Evolutionary conservation across 2,329 filamentous ascomycete species (phyloP), one percentile per base, ranked within the genome.

Genomic region (Monosporascus sp.): DNA sequence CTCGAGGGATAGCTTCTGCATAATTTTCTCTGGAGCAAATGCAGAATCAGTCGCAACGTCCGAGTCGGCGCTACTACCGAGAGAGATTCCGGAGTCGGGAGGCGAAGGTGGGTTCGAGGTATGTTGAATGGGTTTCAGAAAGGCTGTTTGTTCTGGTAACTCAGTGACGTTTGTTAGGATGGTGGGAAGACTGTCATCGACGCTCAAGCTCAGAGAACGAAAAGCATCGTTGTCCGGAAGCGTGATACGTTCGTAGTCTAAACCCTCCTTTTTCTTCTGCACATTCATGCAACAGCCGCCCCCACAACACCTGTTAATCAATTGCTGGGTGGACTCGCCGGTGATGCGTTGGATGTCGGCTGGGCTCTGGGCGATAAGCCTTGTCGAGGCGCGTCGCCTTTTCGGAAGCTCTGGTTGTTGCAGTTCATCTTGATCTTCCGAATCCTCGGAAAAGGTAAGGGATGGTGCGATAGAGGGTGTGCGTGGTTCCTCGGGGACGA

Each of bases 141-240:
- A 88, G 38, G 91, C 80, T 1, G 81, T 93, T 71, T 89, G 85
- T 51, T 87, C 81, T 1, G 92, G 91, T 48, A 96, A 68, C 7
- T 88, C 83, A 51, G 82, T 77, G 24, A 92, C 73, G 60, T 84
- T 85, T 41, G 85, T 90, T 56, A 97, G 76, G 18, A 80, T 76
- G 48, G 84, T 89, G 6, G 87, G 88, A 50, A 97, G 20, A 7
- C n/a, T 83, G 35, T 85, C 80, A 53, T 84, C 84, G 55, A 97
- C 79, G 62, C 87, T 88, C 60, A 97, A 79, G 50, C 85, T 78
- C 48, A 99, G 79, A 55, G 87, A 89, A 52, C 83, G 80, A 74
- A 89, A 99, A 17, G 94, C 94, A 55, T 87, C 81, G 63, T 96
- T 97, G 68, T 94, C 84, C 1, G 93, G 92, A 2, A 83, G 65